A percentile compares a stretch with the other conserved stretches of the same genome.
Conservation (phyloP, 129 eudicot species). For the Chrysanthemum makinoi region DNA sequence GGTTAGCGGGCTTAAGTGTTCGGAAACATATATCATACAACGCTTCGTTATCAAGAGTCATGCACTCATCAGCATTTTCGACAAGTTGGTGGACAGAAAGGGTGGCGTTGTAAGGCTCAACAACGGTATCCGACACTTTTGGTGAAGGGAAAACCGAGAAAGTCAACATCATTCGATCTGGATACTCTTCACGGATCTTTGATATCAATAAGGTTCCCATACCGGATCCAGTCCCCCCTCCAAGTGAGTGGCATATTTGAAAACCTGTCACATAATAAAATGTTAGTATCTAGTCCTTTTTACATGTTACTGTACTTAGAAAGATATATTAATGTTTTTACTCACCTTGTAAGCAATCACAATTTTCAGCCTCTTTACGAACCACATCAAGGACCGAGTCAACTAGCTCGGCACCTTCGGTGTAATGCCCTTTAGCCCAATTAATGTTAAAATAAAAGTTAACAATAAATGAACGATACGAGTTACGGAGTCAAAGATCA, state of each 20-base stretch:
- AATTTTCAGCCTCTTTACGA: constrained; percentile 80
- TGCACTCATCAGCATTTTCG: constrained; percentile 88
- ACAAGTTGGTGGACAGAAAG: constrained; percentile 85
- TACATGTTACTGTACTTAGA: background rate
- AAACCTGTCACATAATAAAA: constrained; percentile 40
- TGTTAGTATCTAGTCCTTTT: background rate
- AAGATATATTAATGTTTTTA: background rate
- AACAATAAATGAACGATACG: too few species aligned
- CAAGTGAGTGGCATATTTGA: constrained; percentile 81
- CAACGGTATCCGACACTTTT: constrained; percentile 83
- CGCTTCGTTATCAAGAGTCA: constrained; percentile 83
- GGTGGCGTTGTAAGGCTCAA: constrained; percentile 87
- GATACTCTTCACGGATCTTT: constrained; percentile 83
- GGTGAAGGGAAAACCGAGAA: constrained; percentile 90
- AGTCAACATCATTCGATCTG: constrained; percentile 86
- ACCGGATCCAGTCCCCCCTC: constrained; percentile 84
- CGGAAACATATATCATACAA: constrained; percentile 85
- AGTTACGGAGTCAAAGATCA: too few species aligned
- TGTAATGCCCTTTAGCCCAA: constrained; percentile 86
- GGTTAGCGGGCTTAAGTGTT: constrained; percentile 80
- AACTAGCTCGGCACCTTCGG: constrained; percentile 80
- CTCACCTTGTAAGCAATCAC: constrained; percentile 83
- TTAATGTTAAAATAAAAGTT: too few species aligned
- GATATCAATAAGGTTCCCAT: constrained; percentile 83
- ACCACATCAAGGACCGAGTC: constrained; percentile 87